Percentiles rank a stretch among this genome's conserved stretches.
Evolutionary conservation across 768 basidiomycete genomes (phyloP).

Genomic region (Gymnopilus dilepis): DNA sequence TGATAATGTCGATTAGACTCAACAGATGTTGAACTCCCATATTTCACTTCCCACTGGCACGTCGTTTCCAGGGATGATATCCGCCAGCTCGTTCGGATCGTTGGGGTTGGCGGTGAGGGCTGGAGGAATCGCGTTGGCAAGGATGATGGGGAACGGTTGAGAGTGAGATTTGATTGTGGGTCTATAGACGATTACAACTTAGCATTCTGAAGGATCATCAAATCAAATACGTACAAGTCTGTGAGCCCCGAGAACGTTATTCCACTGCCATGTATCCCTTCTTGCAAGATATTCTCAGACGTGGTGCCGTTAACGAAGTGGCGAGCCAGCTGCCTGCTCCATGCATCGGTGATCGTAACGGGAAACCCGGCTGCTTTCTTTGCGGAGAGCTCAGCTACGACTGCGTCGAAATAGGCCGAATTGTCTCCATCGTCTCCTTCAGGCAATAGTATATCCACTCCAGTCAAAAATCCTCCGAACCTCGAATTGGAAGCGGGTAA

Average conservation of each 20-base stretch:
- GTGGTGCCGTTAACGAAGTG: constrained; percentile 18
- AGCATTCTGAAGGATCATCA: background rate
- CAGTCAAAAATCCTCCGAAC: constrained; percentile 13
- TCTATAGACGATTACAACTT: background rate
- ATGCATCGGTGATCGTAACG: constrained; percentile 17
- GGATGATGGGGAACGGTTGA: constrained; percentile 17
- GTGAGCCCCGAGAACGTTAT: constrained; percentile 13
- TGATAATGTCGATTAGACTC: background rate
- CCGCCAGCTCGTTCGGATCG: background rate
- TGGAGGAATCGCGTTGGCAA: constrained; percentile 14
- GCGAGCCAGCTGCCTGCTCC: constrained; percentile 9
- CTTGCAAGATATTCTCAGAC: background rate
- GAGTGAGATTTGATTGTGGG: constrained; percentile 14
- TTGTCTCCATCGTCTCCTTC: background rate
- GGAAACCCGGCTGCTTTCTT: constrained; percentile 14
- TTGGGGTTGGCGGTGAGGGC: constrained; percentile 11
- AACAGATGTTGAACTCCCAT: constrained; percentile 17
- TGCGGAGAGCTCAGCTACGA: constrained; percentile 5
- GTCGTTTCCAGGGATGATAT: constrained; percentile 15
- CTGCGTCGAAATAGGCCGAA: constrained; percentile 2
- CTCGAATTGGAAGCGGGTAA: background rate
- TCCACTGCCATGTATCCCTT: constrained; percentile 12
- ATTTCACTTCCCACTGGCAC: constrained; percentile 16
- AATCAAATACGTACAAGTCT: background rate
- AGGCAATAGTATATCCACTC: constrained; percentile 1